A percentile compares a stretch with the other conserved stretches of the same genome.
Conservation (phyloP, 768 basidiomycete species). For the Dioszegia hungarica region DNA sequence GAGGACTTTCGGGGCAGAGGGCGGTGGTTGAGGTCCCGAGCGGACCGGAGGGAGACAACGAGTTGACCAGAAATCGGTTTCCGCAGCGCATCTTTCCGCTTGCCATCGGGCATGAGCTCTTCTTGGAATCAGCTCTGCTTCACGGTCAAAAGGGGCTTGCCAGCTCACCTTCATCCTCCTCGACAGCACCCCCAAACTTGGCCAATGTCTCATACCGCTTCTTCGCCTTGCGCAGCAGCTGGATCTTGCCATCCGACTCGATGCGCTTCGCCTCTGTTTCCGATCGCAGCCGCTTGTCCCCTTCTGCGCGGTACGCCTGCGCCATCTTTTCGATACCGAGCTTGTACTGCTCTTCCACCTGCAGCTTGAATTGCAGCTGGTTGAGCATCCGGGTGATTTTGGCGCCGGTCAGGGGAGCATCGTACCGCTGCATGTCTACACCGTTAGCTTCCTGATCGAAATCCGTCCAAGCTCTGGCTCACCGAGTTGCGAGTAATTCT, state of each 20-base stretch:
- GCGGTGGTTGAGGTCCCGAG: constrained; percentile 91
- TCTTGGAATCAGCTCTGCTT: constrained; percentile 33
- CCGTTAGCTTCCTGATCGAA: constrained; percentile 1
- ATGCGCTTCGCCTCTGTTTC: constrained; percentile 91
- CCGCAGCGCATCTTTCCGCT: constrained; percentile 89
- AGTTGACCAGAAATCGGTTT: constrained; percentile 92
- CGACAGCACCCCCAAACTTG: constrained; percentile 74
- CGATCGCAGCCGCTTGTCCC: constrained; percentile 88
- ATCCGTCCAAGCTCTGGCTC: constrained; percentile 5
- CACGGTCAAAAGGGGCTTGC: not conserved
- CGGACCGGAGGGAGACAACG: constrained; percentile 78
- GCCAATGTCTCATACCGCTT: constrained; percentile 95
- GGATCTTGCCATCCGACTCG: constrained; percentile 95
- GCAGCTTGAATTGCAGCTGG: constrained; percentile 97
- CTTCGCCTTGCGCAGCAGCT: constrained; percentile 81
- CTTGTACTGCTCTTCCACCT: constrained; percentile 97
- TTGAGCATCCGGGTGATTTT: constrained; percentile 98
- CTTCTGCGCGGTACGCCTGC: constrained; percentile 90
- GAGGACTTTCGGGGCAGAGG: constrained; percentile 75
- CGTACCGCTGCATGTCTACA: constrained; percentile 87
- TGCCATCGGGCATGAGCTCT: constrained; percentile 65
- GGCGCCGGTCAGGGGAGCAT: constrained; percentile 89
- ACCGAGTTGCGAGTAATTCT: constrained; percentile 48
- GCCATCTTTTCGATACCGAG: constrained; percentile 99
- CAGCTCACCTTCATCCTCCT: constrained; percentile 58